A percentile compares a stretch with the other conserved stretches of the same genome.
phyloP scores from a whole-genome alignment of 371 early-diverging fungal species.

The Coemansia sp. region DNA sequence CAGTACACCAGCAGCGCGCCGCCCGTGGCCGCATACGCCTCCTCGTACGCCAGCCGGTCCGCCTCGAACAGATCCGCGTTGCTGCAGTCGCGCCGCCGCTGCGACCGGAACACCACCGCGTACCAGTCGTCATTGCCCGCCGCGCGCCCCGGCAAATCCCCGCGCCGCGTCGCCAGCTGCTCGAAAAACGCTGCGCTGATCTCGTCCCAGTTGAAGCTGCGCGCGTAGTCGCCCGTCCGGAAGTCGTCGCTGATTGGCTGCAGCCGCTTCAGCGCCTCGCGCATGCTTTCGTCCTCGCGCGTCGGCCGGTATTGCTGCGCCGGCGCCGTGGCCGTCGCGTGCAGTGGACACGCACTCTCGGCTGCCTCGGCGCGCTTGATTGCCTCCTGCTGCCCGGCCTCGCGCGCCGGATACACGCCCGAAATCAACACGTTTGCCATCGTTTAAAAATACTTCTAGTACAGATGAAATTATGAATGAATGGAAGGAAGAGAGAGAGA shows the following conservation, averaged over 20 bases:
- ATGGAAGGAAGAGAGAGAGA: neutral
- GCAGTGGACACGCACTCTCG: neutral
- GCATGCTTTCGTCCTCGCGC: slow-evolving; percentile 36
- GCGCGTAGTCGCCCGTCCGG: slow-evolving; percentile 26
- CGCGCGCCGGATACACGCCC: slow-evolving; percentile 16
- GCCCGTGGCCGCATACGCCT: slow-evolving; percentile 27
- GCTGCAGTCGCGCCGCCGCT: slow-evolving; percentile 33
- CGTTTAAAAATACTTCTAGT: neutral
- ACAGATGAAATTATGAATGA: neutral
- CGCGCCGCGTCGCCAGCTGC: neutral
- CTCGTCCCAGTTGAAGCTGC: slow-evolving; percentile 38
- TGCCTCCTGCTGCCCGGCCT: neutral
- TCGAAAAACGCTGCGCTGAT: slow-evolving; percentile 12
- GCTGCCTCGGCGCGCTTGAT: neutral
- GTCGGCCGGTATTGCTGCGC: slow-evolving; percentile 18
- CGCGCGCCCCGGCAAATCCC: neutral
- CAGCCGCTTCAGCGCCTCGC: slow-evolving; percentile 28
- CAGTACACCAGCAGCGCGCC: slow-evolving; percentile 39
- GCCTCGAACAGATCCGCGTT: slow-evolving; percentile 36
- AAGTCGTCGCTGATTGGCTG: slow-evolving; percentile 18
- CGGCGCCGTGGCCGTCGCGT: neutral
- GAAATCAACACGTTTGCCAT: slow-evolving; percentile 30
- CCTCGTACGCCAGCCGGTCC: slow-evolving; percentile 33
- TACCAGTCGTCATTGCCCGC: slow-evolving; percentile 14
- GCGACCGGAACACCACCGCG: slow-evolving; percentile 43